Conservation (phyloP, 352 stramenopile genomes). For the Phytophthora hybrid region DNA sequence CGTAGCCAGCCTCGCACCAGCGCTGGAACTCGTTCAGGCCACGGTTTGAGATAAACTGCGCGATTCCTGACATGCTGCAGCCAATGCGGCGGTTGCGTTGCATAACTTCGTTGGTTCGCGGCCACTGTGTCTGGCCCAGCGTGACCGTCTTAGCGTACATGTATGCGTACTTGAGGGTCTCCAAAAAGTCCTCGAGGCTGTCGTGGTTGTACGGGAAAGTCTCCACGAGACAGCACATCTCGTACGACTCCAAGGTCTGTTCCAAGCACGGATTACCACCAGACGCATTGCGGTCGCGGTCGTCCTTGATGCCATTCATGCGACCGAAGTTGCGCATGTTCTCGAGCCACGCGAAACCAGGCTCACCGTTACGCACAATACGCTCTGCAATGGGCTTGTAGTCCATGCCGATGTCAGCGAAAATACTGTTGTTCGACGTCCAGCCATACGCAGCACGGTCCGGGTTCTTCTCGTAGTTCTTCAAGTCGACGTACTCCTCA, state of each 20-base stretch:
- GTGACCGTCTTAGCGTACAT: conserved; percentile 97
- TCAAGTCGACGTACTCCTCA: conserved; percentile 91
- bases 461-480: conserved; percentile 93
- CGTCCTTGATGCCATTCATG: conserved; percentile 88
- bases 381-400: conserved; percentile 89
- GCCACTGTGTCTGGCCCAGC: conserved; percentile 92
- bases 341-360: conserved; percentile 94
- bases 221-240: conserved; percentile 96
- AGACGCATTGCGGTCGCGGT: conserved; percentile 80
- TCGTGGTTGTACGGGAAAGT: conserved; percentile 92
- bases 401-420: conserved; percentile 93
- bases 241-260: conserved; percentile 93
- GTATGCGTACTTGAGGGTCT: conserved; percentile 90
- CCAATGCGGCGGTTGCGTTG: conserved; percentile 93
- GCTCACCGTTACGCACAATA: conserved; percentile 91
- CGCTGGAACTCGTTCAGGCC: conserved; percentile 84
- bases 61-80: conserved; percentile 93
- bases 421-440: conserved; percentile 96
- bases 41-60: conserved; percentile 90
- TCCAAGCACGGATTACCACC: conserved; percentile 95
- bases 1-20: conserved; percentile 91
- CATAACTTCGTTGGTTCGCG: conserved; percentile 93
- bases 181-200: conserved; percentile 88
- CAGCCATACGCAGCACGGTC: conserved; percentile 90
- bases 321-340: conserved; percentile 93